Conservation (phyloP, 306 rosid genomes). For the Quercus berberidifolia region DNA sequence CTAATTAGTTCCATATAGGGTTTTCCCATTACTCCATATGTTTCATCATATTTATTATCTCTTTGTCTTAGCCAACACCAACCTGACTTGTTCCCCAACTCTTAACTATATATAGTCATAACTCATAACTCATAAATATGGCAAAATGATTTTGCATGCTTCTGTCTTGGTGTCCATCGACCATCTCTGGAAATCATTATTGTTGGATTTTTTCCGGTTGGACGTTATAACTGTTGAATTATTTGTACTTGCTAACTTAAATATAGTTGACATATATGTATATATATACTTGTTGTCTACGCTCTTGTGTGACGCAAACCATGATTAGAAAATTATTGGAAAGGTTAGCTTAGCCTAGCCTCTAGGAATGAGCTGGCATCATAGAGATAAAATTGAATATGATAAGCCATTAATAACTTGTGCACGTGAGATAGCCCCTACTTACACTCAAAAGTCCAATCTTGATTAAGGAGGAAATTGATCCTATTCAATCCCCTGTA, state of each 20-base stretch:
- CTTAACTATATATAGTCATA: too few species aligned
- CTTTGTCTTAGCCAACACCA: neutral
- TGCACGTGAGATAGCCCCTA: neutral
- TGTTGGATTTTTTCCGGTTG: neutral
- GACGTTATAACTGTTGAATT: too few species aligned
- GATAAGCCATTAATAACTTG: neutral
- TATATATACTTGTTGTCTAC: too few species aligned
- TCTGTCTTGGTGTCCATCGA: neutral
- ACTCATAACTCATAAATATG: neutral
- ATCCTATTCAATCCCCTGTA: too few species aligned
- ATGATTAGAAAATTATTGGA: too few species aligned
- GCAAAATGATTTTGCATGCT: neutral
- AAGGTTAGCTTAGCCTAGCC: too few species aligned
- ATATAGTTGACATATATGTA: too few species aligned
- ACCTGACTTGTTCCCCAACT: neutral
- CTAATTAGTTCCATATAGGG: neutral
- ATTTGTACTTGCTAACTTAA: too few species aligned
- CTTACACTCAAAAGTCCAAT: too few species aligned
- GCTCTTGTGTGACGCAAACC: too few species aligned
- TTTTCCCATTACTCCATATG: neutral
- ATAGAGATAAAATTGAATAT: neutral
- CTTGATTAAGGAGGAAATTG: too few species aligned
- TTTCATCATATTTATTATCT: neutral
- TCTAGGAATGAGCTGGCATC: neutral
- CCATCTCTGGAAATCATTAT: neutral